Conservation (phyloP, 805 yeast species). For the Teunomyces tritomae region DNA sequence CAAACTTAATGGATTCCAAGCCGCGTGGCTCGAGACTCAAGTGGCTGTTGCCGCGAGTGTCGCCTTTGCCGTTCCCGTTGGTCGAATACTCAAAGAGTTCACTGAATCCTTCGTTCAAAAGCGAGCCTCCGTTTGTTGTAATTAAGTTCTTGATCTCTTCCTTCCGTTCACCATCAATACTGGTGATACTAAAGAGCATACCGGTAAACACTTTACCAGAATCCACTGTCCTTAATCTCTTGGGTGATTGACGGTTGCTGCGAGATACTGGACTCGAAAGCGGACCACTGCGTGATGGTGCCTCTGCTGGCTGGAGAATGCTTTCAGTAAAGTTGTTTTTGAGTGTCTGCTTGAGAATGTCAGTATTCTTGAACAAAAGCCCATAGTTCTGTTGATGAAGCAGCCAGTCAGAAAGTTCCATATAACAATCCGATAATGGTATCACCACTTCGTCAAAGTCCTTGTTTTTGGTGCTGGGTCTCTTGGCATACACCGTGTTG, state of each 20-base stretch:
- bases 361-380: conserved; percentile 17
- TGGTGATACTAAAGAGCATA: conserved; percentile 35
- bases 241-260: no score
- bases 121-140: conserved; percentile 39
- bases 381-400: conserved; percentile 33
- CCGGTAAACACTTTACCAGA: conserved; percentile 14
- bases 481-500: conserved; percentile 43
- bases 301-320: background rate
- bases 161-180: conserved; percentile 32
- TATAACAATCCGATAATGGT: conserved; percentile 29
- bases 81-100: conserved; percentile 22
- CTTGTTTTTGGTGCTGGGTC: conserved; percentile 14
- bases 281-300: no score
- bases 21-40: conserved; percentile 8
- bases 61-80: background rate
- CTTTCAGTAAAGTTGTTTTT: background rate
- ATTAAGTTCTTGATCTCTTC: conserved; percentile 33
- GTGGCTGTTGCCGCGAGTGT: conserved; percentile 1
- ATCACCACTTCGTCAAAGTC: conserved; percentile 15
- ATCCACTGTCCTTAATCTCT: no score
- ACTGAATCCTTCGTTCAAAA: conserved; percentile 35
- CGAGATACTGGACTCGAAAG: no score
- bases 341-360: conserved; percentile 17
- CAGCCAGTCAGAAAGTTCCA: conserved; percentile 41
- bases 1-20: conserved; percentile 44